A percentile compares a stretch with the other conserved stretches of the same genome.
Conservation (phyloP, 2,329 filamentous ascomycete genomes). For the Davidsoniella eucalypti region DNA sequence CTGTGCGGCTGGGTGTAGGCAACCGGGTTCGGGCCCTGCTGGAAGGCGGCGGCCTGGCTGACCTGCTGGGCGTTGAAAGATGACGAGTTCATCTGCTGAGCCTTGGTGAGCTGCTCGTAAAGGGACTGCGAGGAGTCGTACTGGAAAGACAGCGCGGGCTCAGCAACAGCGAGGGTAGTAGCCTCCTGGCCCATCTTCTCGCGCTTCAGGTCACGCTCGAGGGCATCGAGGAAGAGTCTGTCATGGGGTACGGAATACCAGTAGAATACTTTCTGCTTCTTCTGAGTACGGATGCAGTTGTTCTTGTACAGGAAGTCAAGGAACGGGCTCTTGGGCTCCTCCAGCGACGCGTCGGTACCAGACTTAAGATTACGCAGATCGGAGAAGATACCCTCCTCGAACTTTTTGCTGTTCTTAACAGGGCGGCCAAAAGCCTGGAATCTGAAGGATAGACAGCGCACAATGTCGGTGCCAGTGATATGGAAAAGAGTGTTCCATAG, state of each 20-base stretch:
- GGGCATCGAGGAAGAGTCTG: slow-evolving; percentile 86
- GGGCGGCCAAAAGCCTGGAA: slow-evolving; percentile 97
- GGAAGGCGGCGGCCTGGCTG: slow-evolving; percentile 16
- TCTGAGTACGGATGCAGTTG: slow-evolving; percentile 98
- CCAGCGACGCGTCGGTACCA: slow-evolving; percentile 90
- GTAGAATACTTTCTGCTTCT: slow-evolving; percentile 99
- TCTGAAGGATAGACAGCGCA: slow-evolving; percentile 90
- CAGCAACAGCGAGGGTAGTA: slow-evolving; percentile 89
- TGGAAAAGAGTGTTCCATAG: slow-evolving; percentile 99
- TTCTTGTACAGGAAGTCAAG: slow-evolving; percentile 99
- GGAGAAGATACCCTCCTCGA: slow-evolving; percentile 98
- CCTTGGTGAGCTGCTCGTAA: slow-evolving; percentile 98
- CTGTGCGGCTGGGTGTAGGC: slow-evolving; percentile 59
- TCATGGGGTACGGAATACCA: slow-evolving; percentile 99
- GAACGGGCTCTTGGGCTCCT: slow-evolving; percentile 97
- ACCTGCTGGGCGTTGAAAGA: slow-evolving; percentile 73
- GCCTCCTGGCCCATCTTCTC: slow-evolving; percentile 99
- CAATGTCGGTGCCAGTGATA: slow-evolving; percentile 97
- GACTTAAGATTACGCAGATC: slow-evolving; percentile 97
- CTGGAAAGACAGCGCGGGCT: slow-evolving; percentile 94
- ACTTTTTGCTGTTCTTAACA: slow-evolving; percentile 99
- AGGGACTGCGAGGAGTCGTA: slow-evolving; percentile 98
- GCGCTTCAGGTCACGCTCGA: slow-evolving; percentile 93
- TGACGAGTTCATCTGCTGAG: slow-evolving; percentile 94
- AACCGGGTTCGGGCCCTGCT: slow-evolving; percentile 2